These are phyloP conservation scores for Fusarium sarcochroum DNA, from an alignment of 2,329 filamentous ascomycete genomes.

Conservation along the genomic window DNA sequence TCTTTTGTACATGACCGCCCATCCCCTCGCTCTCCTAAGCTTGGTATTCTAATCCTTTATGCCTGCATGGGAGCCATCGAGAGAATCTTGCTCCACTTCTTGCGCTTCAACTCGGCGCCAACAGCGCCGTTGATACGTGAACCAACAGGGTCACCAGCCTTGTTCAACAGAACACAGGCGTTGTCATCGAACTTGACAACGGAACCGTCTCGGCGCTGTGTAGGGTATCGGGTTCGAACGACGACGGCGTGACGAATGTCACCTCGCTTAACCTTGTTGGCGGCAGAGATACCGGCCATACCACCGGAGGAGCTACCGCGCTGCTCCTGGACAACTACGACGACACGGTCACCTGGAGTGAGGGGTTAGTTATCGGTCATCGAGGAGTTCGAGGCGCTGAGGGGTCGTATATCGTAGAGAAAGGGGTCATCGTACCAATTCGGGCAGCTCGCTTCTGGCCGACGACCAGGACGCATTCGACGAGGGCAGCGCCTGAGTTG, in stretches of 20 bases:
- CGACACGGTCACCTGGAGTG: conserved; percentile 87
- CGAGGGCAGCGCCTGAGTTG: conserved; percentile 97
- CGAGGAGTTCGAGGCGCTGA: not conserved
- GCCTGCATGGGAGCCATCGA: conserved; percentile 86
- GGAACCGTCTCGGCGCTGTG: conserved; percentile 88
- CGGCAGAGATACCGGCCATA: conserved; percentile 78
- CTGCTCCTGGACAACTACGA: conserved; percentile 98
- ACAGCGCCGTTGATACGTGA: conserved; percentile 94
- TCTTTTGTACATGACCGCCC: conserved; percentile 36
- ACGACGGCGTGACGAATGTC: conserved; percentile 97
- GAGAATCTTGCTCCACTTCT: conserved; percentile 98
- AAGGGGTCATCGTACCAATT: conserved; percentile 75
- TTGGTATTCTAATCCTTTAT: conserved; percentile 48
- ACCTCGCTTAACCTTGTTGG: conserved; percentile 94
- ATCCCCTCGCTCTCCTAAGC: not conserved
- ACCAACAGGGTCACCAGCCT: conserved; percentile 94
- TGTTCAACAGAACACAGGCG: conserved; percentile 97
- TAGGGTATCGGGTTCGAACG: conserved; percentile 90
- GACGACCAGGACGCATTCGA: conserved; percentile 95
- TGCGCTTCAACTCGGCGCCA: conserved; percentile 87
- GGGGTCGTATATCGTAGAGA: not conserved
- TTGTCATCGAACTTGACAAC: conserved; percentile 97
- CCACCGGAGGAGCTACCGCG: conserved; percentile 81
- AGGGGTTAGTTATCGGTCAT: conserved; percentile 10
- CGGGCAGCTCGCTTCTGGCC: conserved; percentile 90